phyloP scores from a whole-genome alignment of 257 asterid genomes.

The Osmanthus fragrans region DNA sequence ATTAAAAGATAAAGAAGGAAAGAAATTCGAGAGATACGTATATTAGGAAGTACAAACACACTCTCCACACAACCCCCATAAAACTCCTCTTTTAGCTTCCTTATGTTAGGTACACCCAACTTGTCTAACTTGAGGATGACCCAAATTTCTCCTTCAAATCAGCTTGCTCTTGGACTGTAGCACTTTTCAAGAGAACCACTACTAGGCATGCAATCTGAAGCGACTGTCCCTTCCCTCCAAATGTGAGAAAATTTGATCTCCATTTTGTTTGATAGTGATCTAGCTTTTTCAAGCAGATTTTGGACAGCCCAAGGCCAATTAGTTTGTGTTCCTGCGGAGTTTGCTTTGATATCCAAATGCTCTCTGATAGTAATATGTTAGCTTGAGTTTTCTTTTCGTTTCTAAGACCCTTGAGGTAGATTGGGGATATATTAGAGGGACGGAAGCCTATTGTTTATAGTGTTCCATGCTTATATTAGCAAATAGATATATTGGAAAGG shows the following conservation, averaged over 20 bases:
- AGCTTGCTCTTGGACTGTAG: not conserved
- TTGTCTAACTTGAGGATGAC: not conserved
- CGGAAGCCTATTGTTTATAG: not conserved
- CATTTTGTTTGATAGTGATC: not conserved
- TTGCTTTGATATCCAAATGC: not conserved
- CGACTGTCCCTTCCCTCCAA: not conserved
- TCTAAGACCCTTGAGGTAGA: not conserved
- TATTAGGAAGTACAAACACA: not conserved
- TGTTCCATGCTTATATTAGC: not conserved
- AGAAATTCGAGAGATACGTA: not conserved
- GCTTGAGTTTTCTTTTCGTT: not conserved
- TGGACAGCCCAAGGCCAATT: not conserved
- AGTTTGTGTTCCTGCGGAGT: not conserved
- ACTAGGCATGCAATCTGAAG: not conserved
- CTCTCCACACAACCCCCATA: not conserved
- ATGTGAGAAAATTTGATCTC: not conserved
- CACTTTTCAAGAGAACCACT: not conserved
- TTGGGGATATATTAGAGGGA: not conserved
- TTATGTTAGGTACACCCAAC: not conserved
- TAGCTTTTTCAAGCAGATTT: not conserved
- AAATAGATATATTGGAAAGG: not conserved
- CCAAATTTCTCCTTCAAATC: not conserved
- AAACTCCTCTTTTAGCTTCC: not conserved
- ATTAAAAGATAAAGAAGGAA: not conserved
- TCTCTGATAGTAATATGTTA: not conserved